Base-by-base conservation (phyloP, 2,329 filamentous ascomycete species). In the Cordyceps cateniannulata region DNA sequence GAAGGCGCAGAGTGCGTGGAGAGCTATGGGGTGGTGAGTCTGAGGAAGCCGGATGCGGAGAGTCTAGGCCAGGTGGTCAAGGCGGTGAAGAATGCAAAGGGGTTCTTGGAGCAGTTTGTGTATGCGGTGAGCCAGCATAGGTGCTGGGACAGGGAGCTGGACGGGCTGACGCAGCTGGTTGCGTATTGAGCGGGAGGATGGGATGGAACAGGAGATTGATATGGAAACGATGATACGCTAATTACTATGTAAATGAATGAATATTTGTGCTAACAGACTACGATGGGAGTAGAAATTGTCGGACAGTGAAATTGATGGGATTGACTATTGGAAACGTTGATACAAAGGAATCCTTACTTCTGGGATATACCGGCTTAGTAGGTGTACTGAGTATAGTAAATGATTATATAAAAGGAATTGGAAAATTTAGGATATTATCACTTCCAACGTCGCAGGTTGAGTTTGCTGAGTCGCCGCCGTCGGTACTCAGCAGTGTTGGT, bases 21-120 rank as follows among this genome's bases (percentile, higher is more conserved):
- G 66, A 88, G 83, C 64, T 95, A 91, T 66, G 90, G 90, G 54
- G 89, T 96, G 1, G 86, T 93, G 0, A 93, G 90, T 0, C 78
- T 88, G 14, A 77, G 74, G 47, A 72, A 78, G 14, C 73, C 77
- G 5, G 72, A 79, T 25, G 79, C 86, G 0, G 79, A 84, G 22
- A 83, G 79, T 62, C 77, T 91, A 65, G 83, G 78, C 65, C 85
- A 90, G 67, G 79, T 79, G 0, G 69, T 89, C 3, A 75, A 81
- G 61, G 85, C 92, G 64, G 80, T 80, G 0, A 90, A 88, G 76
- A 85, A 83, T 14, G 85, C 85, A 0, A 85, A 79, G 66, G 82
- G 85, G 53, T 93, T 95, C 71, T 66, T 91, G 61, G 85, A 87
- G 65, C 82, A 85, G 66, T 92, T 91, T 75, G 83, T 86, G 50